These are phyloP conservation scores for Cephaloascus fragrans DNA, from an alignment of 805 yeast genomes.

Conservation along the genomic window DNA sequence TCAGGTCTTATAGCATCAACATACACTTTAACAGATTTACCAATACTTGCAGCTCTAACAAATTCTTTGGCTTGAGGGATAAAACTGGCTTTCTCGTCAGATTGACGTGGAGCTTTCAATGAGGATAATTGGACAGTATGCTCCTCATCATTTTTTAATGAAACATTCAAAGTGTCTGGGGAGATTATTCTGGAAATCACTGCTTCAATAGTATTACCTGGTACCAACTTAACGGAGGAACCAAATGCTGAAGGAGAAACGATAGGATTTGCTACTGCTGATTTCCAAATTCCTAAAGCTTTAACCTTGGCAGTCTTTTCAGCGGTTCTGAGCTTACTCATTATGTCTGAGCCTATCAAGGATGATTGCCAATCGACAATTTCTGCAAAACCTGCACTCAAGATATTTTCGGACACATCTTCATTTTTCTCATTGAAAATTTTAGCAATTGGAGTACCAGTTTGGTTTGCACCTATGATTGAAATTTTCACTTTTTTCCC, in stretches of 20 bases:
- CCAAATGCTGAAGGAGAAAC: conserved; percentile 8
- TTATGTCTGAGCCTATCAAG: conserved; percentile 52
- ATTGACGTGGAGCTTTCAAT: conserved; percentile 60
- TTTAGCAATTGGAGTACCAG: conserved; percentile 51
- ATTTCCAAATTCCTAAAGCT: conserved; percentile 51
- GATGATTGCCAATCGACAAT: conserved; percentile 76
- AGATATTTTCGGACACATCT: conserved; percentile 56
- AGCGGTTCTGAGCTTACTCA: conserved; percentile 52
- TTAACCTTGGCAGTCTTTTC: conserved; percentile 54
- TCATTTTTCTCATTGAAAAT: conserved; percentile 67
- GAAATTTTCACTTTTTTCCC: conserved; percentile 49
- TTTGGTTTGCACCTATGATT: conserved; percentile 50
- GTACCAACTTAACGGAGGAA: conserved; percentile 12
- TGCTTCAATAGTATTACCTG: conserved; percentile 45
- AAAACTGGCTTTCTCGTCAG: conserved; percentile 46
- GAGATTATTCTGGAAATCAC: conserved; percentile 52
- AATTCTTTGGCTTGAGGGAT: conserved; percentile 65
- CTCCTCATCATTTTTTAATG: conserved; percentile 41
- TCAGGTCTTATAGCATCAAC: conserved; percentile 59
- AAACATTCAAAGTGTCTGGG: conserved; percentile 56
- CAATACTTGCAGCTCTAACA: conserved; percentile 58
- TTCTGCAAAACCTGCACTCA: conserved; percentile 63
- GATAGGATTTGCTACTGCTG: conserved; percentile 15
- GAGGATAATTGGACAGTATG: conserved; percentile 69
- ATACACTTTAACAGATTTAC: conserved; percentile 52